These are phyloP conservation scores for Phaeosphaeria sp. DNA, from an alignment of 2,329 filamentous ascomycete species.

Conservation along the genomic window DNA sequence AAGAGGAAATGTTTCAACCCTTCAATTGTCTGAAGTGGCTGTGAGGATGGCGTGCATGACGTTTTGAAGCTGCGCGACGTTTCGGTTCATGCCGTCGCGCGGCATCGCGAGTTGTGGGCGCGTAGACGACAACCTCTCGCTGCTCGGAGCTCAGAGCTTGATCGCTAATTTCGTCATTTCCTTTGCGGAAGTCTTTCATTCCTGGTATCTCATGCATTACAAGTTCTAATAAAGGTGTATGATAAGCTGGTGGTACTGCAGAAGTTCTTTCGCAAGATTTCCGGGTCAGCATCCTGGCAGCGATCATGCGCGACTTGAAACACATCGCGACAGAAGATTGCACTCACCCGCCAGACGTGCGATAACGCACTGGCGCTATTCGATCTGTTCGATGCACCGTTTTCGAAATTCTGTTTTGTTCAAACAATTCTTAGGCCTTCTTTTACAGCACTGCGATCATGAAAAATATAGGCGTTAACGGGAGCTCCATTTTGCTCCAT, in stretches of 20 bases:
- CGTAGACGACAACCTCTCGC: not conserved
- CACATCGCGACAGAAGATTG: not conserved
- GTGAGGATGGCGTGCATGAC: slow-evolving; percentile 21
- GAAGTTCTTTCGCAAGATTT: too few species aligned
- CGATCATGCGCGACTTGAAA: not conserved
- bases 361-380: not conserved
- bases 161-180: too few species aligned
- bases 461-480: too few species aligned
- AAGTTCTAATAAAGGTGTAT: too few species aligned
- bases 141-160: not conserved
- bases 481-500: too few species aligned
- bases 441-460: too few species aligned
- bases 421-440: too few species aligned
- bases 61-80: slow-evolving; percentile 30
- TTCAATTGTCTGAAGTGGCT: slow-evolving; percentile 23
- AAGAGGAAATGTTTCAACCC: slow-evolving; percentile 8
- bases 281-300: not conserved
- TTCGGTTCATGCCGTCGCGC: slow-evolving; percentile 17
- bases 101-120: not conserved
- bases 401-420: too few species aligned
- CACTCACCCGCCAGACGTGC: too few species aligned
- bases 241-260: not conserved
- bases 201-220: too few species aligned
- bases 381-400: too few species aligned
- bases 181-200: too few species aligned